Conservation (phyloP, 129 eudicot species). For the Lactuca sativa region DNA sequence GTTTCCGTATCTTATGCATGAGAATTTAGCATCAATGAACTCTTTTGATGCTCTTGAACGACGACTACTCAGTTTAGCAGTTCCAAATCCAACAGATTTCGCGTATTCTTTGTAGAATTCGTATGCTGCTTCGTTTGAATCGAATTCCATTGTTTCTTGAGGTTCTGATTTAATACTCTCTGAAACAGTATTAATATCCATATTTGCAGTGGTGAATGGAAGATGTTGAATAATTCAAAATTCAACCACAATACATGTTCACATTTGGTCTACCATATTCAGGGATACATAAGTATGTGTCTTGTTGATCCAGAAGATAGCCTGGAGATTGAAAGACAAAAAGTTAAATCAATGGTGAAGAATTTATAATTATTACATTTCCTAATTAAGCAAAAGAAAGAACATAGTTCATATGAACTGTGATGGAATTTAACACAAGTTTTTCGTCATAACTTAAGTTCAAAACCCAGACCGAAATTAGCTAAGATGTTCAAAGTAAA, state of each 20-base stretch:
- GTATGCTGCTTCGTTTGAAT: constrained; percentile 81
- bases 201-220: constrained; percentile 9
- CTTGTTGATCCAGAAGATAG: constrained; percentile 8
- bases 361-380: constrained; percentile 1
- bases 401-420: neutral
- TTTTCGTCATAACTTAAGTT: neutral
- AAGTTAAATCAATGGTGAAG: neutral
- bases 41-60: constrained; percentile 89
- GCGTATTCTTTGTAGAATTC: constrained; percentile 84
- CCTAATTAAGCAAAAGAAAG: constrained; percentile 8
- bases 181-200: constrained; percentile 42
- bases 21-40: constrained; percentile 92
- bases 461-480: constrained; percentile 6
- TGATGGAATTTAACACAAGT: neutral
- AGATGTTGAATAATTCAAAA: constrained; percentile 11
- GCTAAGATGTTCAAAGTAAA: neutral
- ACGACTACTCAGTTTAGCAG: constrained; percentile 90
- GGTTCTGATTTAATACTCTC: constrained; percentile 44
- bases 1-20: constrained; percentile 90
- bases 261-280: constrained; percentile 20
- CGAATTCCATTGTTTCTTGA: constrained; percentile 67
- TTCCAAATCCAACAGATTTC: constrained; percentile 83
- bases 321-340: constrained; percentile 9
- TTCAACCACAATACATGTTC: constrained; percentile 17
- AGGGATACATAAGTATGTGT: neutral